Evolutionary conservation across 345 rosid genomes (phyloP), one percentile per base, ranked within the genome.

Genomic region (Sapria himalayana): DNA sequence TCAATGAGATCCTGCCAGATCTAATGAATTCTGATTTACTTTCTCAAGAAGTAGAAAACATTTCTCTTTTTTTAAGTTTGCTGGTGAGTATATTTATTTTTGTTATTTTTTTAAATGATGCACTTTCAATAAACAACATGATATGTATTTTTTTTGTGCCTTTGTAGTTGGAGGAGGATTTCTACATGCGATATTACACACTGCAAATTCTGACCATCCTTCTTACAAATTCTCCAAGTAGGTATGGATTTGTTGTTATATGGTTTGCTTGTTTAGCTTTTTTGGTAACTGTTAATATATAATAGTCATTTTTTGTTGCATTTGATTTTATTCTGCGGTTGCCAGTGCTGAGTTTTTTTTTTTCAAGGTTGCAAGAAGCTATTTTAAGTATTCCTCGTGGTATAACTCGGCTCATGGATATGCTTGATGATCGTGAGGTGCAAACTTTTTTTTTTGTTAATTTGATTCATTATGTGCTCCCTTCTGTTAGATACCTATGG

Each of bases 341-440:
- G 37, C 31, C 52, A 37, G 46, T 59, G n/a, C 61, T 58, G 64
- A 66, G 60, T 66, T 46, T 63, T 52, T 62, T 21, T 72, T 72
- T 62, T 21, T 72, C 71, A 80, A 89, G 98, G 72, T 76, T 89
- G 61, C 94, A 89, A 82, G 98, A 89, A 71, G 93, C 93, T 51
- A 89, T 89, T 72, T 63, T 89, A 56, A 71, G 78, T 42, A 79
- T 76, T 62, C 98, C 98, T 46, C 94, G 91, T 29, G 98, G 98
- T 48, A 78, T 89, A 62, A 89, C 98, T 41, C 70, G 84, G 46
- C 84, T 89, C 17, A 82, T 89, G 98, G 98, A 89, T 62, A 82
- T 89, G 98, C 85, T 89, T 48, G 79, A 81, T 91, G 94, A 82
- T 61, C 85, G 94, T 48, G 98, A 89, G 98, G 98, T 89, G 62